phyloP scores from a whole-genome alignment of 257 asterid species.

The Parsonsia alboflavescens region DNA sequence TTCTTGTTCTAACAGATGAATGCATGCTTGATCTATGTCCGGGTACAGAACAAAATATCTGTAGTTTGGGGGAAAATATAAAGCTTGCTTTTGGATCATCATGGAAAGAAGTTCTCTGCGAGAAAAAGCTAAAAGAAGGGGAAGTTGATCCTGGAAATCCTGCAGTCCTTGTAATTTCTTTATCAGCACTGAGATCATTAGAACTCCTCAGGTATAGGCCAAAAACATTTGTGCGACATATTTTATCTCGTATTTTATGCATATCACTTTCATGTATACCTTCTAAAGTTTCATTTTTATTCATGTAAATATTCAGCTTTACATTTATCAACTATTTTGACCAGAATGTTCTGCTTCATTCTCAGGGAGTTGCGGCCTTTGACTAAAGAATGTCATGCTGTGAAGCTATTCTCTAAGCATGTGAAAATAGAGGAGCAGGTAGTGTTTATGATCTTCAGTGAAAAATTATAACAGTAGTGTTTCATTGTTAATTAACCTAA shows the following conservation, averaged over 20 bases:
- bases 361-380: constrained; percentile 77
- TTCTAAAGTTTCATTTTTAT: constrained; percentile 3
- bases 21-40: constrained; percentile 53
- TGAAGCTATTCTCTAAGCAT: constrained; percentile 92
- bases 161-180: constrained; percentile 71
- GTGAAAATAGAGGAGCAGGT: constrained; percentile 99
- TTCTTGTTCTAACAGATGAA: constrained; percentile 36
- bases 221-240: neutral
- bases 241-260: neutral
- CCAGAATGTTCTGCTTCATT: neutral
- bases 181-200: constrained; percentile 72
- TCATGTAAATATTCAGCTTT: neutral
- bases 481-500: neutral
- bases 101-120: constrained; percentile 64
- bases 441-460: neutral
- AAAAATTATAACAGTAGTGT: too few species aligned
- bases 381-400: constrained; percentile 86
- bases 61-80: constrained; percentile 51
- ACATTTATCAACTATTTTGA: neutral
- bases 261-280: neutral
- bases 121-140: constrained; percentile 51
- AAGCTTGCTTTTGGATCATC: constrained; percentile 73
- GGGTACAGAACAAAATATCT: constrained; percentile 26
- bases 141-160: constrained; percentile 76
- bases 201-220: constrained; percentile 69